A percentile compares a stretch with the other conserved stretches of the same genome.
phyloP scores from a whole-genome alignment of 257 asterid genomes.

The Gardenia jasminoides region DNA sequence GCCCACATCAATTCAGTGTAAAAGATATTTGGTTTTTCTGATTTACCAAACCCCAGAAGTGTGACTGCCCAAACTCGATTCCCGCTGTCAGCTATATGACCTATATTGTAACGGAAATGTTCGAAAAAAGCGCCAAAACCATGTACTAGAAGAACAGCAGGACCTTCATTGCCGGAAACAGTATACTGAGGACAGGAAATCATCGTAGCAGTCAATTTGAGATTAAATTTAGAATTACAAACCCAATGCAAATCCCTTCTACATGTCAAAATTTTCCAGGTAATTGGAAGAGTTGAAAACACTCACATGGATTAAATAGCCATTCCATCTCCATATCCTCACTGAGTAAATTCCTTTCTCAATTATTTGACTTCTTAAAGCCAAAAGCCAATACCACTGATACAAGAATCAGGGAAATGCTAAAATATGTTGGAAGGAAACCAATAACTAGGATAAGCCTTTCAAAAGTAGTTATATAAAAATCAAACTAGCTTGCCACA shows the following conservation, averaged over 20 bases:
- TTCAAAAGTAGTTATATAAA: background rate
- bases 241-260: background rate
- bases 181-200: constrained; percentile 61
- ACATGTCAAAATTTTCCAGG: background rate
- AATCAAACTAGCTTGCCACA: constrained; percentile 14
- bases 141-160: constrained; percentile 86
- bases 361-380: constrained; percentile 45
- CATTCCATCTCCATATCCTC: constrained; percentile 90
- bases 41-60: constrained; percentile 84
- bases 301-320: constrained; percentile 74
- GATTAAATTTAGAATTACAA: background rate
- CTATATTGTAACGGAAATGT: constrained; percentile 80
- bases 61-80: constrained; percentile 90
- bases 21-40: constrained; percentile 81
- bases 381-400: constrained; percentile 88
- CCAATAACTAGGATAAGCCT: background rate
- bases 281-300: constrained; percentile 1
- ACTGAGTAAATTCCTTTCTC: constrained; percentile 32
- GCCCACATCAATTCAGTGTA: constrained; percentile 91
- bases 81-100: constrained; percentile 67
- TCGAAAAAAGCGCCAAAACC: constrained; percentile 94
- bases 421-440: constrained; percentile 17
- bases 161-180: constrained; percentile 70
- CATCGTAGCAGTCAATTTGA: background rate
- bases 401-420: constrained; percentile 24